These are phyloP conservation scores for Zygotorulaspora danielsina DNA, from an alignment of 805 yeast species.

Conservation along the genomic window DNA sequence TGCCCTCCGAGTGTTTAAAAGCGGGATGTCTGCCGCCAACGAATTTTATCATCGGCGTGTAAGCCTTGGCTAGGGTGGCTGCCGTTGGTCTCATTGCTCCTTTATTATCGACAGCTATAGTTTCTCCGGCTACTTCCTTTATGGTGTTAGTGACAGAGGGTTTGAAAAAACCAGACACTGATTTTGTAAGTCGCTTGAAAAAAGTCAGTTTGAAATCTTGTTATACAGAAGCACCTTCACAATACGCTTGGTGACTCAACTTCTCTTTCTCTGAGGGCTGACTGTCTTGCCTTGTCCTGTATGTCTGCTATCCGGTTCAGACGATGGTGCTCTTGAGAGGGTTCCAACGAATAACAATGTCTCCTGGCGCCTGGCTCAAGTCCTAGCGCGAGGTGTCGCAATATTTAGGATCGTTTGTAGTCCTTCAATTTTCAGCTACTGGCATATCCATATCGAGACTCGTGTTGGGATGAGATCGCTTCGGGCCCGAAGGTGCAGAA, in stretches of 20 bases:
- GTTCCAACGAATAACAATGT: too few relatives aligned
- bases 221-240: not conserved
- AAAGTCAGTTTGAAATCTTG: conserved; percentile 15
- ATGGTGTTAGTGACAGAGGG: conserved; percentile 11
- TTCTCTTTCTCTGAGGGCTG: not conserved
- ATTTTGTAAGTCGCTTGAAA: conserved; percentile 12
- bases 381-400: too few relatives aligned
- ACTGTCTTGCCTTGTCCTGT: not conserved
- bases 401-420: too few relatives aligned
- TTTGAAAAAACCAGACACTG: conserved; percentile 18
- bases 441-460: too few relatives aligned
- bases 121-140: not conserved
- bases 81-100: conserved; percentile 38
- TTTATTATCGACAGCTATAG: conserved; percentile 1
- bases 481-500: not conserved
- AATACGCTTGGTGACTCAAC: not conserved
- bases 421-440: too few relatives aligned
- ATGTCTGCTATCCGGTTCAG: too few relatives aligned
- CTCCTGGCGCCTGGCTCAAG: too few relatives aligned
- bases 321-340: too few relatives aligned
- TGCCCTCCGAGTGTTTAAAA: conserved; percentile 35
- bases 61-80: conserved; percentile 27
- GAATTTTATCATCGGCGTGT: conserved; percentile 76
- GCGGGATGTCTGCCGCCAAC: conserved; percentile 72
- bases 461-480: too few relatives aligned